Evolutionary conservation across 2,329 filamentous ascomycete genomes (phyloP).

Genomic region (Myriosclerotinia curreyana): DNA sequence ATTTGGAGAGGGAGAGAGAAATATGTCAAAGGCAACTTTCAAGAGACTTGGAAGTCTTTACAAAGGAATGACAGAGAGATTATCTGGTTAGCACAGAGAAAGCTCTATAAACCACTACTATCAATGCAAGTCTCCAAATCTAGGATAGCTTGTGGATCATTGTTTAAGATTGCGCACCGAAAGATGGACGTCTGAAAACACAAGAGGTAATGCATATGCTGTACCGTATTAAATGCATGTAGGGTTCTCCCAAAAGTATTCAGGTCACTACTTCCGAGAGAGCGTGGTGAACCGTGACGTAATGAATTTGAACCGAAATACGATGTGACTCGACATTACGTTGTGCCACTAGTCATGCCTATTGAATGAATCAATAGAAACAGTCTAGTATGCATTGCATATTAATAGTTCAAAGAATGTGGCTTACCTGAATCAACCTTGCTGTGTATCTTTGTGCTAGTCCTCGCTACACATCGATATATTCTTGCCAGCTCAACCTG

Average conservation of each 20-base stretch:
- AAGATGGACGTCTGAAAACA: background rate
- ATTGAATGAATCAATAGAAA: background rate
- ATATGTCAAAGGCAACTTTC: slow-evolving; percentile 10
- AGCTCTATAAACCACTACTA: background rate
- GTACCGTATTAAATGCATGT: background rate
- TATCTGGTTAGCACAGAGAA: background rate
- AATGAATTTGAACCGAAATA: background rate
- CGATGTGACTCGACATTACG: background rate
- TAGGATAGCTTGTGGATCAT: background rate
- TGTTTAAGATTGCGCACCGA: background rate
- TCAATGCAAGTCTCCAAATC: background rate
- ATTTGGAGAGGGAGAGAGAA: background rate
- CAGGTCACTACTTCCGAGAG: background rate
- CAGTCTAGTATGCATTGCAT: background rate
- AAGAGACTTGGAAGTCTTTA: slow-evolving; percentile 4
- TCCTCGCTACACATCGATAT: background rate
- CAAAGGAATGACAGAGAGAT: background rate
- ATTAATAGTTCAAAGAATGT: background rate
- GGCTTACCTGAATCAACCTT: slow-evolving; percentile 1
- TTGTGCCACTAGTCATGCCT: background rate
- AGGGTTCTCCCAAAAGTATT: background rate
- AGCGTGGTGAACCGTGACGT: background rate
- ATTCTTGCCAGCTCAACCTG: slow-evolving; percentile 1
- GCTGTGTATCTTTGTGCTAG: background rate
- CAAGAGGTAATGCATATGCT: background rate